Conservation (phyloP, 768 basidiomycete species). For the Hericium erinaceus region DNA sequence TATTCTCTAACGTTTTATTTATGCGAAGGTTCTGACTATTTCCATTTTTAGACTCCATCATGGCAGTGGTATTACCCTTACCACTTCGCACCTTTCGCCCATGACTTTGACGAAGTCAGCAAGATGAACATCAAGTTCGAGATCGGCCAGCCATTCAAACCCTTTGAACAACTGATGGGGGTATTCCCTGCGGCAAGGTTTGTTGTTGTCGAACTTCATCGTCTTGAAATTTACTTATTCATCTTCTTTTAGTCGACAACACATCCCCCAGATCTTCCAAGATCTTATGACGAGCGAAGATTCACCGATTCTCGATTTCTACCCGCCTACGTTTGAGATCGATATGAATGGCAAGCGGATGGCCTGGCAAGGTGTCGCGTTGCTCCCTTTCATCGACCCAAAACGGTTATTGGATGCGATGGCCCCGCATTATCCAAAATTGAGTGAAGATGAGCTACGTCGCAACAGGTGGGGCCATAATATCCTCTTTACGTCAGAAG, state of each 20-base stretch:
- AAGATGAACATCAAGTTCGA: conserved; percentile 76
- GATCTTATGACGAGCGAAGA: conserved; percentile 76
- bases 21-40: too few species aligned
- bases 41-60: conserved; percentile 55
- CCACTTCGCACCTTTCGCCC: conserved; percentile 97
- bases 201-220: not conserved
- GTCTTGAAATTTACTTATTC: not conserved
- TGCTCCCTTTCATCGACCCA: conserved; percentile 92
- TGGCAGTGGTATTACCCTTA: conserved; percentile 99
- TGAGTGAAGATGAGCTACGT: conserved; percentile 73
- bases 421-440: conserved; percentile 48
- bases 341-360: conserved; percentile 99
- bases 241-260: conserved; percentile 51
- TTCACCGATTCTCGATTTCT: conserved; percentile 95
- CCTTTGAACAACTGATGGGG: conserved; percentile 96
- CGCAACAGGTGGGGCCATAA: conserved; percentile 84
- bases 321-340: conserved; percentile 84
- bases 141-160: conserved; percentile 83
- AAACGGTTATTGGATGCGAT: conserved; percentile 78
- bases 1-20: conserved; percentile 3
- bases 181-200: conserved; percentile 94
- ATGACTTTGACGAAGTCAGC: conserved; percentile 77
- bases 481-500: conserved; percentile 73
- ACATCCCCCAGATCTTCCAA: conserved; percentile 84
- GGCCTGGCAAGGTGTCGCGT: conserved; percentile 97